Conservation (phyloP, 768 basidiomycete genomes). For the Termitomyces titanicus region DNA sequence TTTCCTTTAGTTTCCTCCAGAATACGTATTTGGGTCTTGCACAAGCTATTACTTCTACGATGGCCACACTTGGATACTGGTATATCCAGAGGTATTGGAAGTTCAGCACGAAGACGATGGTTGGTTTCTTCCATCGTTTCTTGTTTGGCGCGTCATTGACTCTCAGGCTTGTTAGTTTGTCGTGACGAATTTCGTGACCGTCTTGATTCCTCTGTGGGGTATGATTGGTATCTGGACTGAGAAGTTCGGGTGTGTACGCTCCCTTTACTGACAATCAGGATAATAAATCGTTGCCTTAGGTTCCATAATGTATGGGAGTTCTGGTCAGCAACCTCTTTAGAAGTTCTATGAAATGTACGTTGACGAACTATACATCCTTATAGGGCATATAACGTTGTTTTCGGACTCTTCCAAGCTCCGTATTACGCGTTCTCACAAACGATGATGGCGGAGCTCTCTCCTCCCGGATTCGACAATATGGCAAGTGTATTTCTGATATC, state of each 20-base stretch:
- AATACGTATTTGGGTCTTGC: slow-evolving; percentile 76
- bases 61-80: slow-evolving; percentile 76
- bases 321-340: slow-evolving; percentile 43
- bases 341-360: neutral
- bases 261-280: neutral
- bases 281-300: slow-evolving; percentile 19
- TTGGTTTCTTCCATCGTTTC: slow-evolving; percentile 21
- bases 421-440: slow-evolving; percentile 87
- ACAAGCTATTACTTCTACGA: slow-evolving; percentile 72
- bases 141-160: neutral
- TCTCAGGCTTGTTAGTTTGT: slow-evolving; percentile 47
- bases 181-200: slow-evolving; percentile 71
- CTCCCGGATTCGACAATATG: slow-evolving; percentile 85
- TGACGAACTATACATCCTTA: neutral
- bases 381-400: slow-evolving; percentile 78
- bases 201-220: slow-evolving; percentile 81
- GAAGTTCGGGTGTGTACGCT: slow-evolving; percentile 55
- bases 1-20: slow-evolving; percentile 76
- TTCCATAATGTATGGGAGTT: slow-evolving; percentile 88
- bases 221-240: slow-evolving; percentile 83
- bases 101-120: slow-evolving; percentile 81
- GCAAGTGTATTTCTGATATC: slow-evolving; percentile 15
- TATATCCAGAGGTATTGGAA: slow-evolving; percentile 79
- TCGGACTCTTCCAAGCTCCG: slow-evolving; percentile 81
- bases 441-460: slow-evolving; percentile 87